These are phyloP conservation scores for Fusarium sp. DNA, from an alignment of 2,329 filamentous ascomycete genomes.

Conservation along the genomic window DNA sequence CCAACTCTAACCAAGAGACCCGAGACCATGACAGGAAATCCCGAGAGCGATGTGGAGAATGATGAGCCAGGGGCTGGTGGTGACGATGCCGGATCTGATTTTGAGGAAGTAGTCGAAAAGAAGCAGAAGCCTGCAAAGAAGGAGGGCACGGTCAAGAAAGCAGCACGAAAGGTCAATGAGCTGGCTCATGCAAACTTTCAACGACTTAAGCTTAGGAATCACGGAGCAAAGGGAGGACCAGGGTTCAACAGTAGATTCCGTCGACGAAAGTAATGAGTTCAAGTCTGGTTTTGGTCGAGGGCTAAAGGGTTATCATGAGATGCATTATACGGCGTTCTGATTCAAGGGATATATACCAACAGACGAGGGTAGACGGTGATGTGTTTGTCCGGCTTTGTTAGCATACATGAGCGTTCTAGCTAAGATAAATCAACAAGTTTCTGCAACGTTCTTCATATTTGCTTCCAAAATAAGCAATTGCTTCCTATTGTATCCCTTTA, in stretches of 20 bases:
- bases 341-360: constrained; percentile 35
- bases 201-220: constrained; percentile 72
- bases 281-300: not conserved
- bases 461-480: too few relatives aligned
- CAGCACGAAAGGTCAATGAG: constrained; percentile 71
- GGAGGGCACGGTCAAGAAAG: constrained; percentile 63
- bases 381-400: constrained; percentile 7
- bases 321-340: constrained; percentile 33
- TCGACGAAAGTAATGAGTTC: constrained; percentile 56
- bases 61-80: constrained; percentile 51
- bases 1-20: constrained; percentile 65
- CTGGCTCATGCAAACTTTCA: constrained; percentile 76
- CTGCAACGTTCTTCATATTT: too few relatives aligned
- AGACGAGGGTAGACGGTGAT: constrained; percentile 5
- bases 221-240: constrained; percentile 71
- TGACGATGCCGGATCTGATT: constrained; percentile 37
- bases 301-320: constrained; percentile 22
- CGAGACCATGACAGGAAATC: constrained; percentile 47
- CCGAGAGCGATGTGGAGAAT: constrained; percentile 53
- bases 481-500: too few relatives aligned
- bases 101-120: constrained; percentile 32
- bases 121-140: constrained; percentile 49
- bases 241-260: constrained; percentile 70
- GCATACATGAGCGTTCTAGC: not conserved
- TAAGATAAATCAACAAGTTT: not conserved